These are phyloP conservation scores for Fagopyrum homotropicum DNA, from an alignment of 148 eudicot genomes.

Conservation along the genomic window DNA sequence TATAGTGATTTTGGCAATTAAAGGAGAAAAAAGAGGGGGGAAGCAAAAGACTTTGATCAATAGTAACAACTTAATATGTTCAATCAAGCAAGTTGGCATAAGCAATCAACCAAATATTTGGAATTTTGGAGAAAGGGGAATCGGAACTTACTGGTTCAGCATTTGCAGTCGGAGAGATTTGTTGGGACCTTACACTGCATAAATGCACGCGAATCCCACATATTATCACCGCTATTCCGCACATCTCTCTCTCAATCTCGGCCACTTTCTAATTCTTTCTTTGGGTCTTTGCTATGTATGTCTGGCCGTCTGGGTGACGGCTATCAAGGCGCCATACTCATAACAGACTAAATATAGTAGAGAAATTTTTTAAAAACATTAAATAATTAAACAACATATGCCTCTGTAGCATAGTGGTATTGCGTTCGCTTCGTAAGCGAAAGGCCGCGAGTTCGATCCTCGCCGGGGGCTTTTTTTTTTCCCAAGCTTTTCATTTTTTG, in stretches of 20 bases:
- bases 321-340: not conserved
- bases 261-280: constrained; percentile 7
- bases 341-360: too few species aligned
- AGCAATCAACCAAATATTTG: not conserved
- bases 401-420: constrained; percentile 68
- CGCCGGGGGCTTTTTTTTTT: constrained; percentile 36
- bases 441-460: constrained; percentile 62
- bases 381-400: not conserved
- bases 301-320: not conserved
- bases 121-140: not conserved
- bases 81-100: not conserved
- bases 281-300: not conserved
- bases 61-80: not conserved
- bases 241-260: constrained; percentile 43
- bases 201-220: constrained; percentile 46
- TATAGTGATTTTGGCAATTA: not conserved
- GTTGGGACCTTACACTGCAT: constrained; percentile 16
- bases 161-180: constrained; percentile 19
- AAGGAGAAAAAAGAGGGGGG: not conserved
- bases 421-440: constrained; percentile 74
- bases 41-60: not conserved
- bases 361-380: too few species aligned
- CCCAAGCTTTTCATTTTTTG: too few species aligned
- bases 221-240: constrained; percentile 75
- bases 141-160: constrained; percentile 34